These are phyloP conservation scores for Beauveria sp. DNA, from an alignment of 2,329 filamentous ascomycete genomes.

Conservation along the genomic window DNA sequence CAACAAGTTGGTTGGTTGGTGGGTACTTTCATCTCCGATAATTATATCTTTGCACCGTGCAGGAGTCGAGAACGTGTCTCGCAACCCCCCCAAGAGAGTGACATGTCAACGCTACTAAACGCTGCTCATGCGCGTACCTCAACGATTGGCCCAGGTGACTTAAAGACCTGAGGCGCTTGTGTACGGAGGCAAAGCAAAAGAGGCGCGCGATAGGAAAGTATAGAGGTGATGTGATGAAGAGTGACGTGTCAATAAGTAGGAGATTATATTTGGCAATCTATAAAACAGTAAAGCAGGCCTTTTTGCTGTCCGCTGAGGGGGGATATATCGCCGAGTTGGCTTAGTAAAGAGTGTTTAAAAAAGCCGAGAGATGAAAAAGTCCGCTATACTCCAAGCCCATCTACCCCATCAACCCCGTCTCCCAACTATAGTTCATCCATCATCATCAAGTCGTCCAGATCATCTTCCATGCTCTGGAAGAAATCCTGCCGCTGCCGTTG, in stretches of 20 bases:
- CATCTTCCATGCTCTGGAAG: slow-evolving; percentile 13
- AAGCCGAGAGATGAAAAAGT: neutral
- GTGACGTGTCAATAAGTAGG: neutral
- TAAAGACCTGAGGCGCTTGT: too few relatives aligned
- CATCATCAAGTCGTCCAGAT: slow-evolving; percentile 10
- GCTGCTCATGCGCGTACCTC: neutral
- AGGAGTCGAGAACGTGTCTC: too few relatives aligned
- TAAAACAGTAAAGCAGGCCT: neutral
- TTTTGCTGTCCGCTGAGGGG: neutral
- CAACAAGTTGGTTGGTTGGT: too few relatives aligned
- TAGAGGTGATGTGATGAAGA: neutral
- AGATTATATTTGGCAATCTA: neutral
- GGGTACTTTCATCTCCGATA: too few relatives aligned
- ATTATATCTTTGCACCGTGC: too few relatives aligned
- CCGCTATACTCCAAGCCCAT: neutral
- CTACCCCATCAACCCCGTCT: too few relatives aligned
- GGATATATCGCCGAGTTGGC: neutral
- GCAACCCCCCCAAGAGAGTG: too few relatives aligned
- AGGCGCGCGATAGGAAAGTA: too few relatives aligned
- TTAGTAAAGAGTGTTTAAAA: neutral
- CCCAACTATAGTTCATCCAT: slow-evolving; percentile 14
- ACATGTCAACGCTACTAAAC: neutral
- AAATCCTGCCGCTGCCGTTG: slow-evolving; percentile 4
- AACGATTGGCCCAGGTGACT: too few relatives aligned
- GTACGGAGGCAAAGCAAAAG: too few relatives aligned